Percentiles rank a stretch among this genome's conserved stretches.
Evolutionary conservation across 2,329 filamentous ascomycete genomes (phyloP).

Genomic region (Aureobasidium sp.): DNA sequence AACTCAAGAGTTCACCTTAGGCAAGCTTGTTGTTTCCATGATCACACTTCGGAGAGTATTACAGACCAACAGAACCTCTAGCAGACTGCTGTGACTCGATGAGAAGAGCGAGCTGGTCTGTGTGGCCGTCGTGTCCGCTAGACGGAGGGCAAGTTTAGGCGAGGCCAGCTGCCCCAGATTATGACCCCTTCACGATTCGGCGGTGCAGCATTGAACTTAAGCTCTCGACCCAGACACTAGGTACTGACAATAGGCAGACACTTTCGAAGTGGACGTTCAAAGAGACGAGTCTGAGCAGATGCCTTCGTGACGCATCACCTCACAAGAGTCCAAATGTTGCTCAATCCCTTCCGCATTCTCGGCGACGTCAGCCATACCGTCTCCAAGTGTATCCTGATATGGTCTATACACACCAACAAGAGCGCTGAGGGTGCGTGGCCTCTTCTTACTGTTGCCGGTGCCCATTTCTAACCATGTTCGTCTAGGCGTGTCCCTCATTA

Average conservation of each 20-base stretch:
- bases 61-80: neutral
- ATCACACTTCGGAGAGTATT: no score
- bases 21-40: no score
- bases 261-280: neutral
- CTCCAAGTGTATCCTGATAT: conserved; percentile 56
- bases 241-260: neutral
- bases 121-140: no score
- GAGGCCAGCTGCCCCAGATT: neutral
- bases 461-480: conserved; percentile 60
- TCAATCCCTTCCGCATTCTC: conserved; percentile 39
- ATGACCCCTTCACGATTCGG: neutral
- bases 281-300: neutral
- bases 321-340: neutral
- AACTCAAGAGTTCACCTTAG: no score
- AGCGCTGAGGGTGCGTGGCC: conserved; percentile 14
- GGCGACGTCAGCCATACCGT: conserved; percentile 77
- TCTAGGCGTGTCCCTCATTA: conserved; percentile 86
- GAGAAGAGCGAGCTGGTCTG: no score
- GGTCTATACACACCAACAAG: conserved; percentile 13
- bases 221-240: neutral
- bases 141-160: neutral
- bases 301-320: neutral
- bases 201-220: neutral
- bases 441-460: neutral
- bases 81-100: neutral